Percentiles rank a stretch among this genome's conserved stretches.
These are phyloP conservation scores for Xylaria digitata DNA, from an alignment of 2,329 filamentous ascomycete species.

Conservation along the genomic window DNA sequence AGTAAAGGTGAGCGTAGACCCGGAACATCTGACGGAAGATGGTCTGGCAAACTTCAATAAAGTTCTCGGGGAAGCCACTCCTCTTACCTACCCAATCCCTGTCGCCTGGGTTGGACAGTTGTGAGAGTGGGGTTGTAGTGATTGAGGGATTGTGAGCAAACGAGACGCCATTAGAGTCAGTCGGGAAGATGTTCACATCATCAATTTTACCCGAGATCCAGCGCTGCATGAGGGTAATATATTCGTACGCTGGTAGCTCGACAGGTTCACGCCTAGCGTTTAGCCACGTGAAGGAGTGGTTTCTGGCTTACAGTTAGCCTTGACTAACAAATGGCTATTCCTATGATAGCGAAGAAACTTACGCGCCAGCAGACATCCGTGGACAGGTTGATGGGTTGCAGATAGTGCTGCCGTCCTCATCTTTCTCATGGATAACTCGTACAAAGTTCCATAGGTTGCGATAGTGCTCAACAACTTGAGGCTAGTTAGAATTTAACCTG, in stretches of 20 bases:
- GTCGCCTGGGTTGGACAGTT: slow-evolving; percentile 71
- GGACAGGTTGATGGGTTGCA: slow-evolving; percentile 88
- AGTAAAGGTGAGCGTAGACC: slow-evolving; percentile 97
- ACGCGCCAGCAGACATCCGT: slow-evolving; percentile 94
- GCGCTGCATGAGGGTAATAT: slow-evolving; percentile 94
- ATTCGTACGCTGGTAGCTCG: slow-evolving; percentile 90
- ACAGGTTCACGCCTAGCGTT: slow-evolving; percentile 88
- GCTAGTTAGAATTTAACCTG: slow-evolving; percentile 34
- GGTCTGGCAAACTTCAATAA: slow-evolving; percentile 88
- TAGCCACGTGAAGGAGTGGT: slow-evolving; percentile 96
- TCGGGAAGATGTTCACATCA: slow-evolving; percentile 89
- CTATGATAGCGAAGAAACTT: slow-evolving; percentile 56
- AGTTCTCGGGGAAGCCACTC: slow-evolving; percentile 91
- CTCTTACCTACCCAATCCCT: slow-evolving; percentile 88
- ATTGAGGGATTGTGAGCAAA: slow-evolving; percentile 71
- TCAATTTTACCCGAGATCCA: slow-evolving; percentile 98
- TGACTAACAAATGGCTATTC: neutral
- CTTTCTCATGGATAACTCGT: slow-evolving; percentile 86
- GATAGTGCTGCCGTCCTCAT: slow-evolving; percentile 79
- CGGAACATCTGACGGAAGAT: slow-evolving; percentile 99
- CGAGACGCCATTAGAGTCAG: slow-evolving; percentile 78
- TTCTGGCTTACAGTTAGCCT: slow-evolving; percentile 57
- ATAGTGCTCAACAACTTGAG: slow-evolving; percentile 88
- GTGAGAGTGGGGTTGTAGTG: slow-evolving; percentile 68
- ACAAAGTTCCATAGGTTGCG: slow-evolving; percentile 90